Evolutionary conservation across 2,329 filamentous ascomycete species (phyloP).

Genomic region (Fusarium algeriense): DNA sequence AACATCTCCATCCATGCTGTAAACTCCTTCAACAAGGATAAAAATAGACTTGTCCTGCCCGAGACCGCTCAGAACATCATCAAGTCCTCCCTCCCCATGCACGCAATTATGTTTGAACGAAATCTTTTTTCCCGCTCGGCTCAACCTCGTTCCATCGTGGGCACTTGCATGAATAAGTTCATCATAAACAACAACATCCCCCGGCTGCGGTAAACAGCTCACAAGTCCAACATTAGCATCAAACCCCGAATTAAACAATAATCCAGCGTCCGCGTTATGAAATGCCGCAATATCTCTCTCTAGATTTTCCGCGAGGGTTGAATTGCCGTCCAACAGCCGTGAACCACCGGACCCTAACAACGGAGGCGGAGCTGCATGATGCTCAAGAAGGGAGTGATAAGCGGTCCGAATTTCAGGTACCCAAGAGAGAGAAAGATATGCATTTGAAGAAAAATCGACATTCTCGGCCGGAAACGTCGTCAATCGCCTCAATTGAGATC

Average conservation of each 20-base stretch:
- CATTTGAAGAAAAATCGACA: slow-evolving; percentile 83
- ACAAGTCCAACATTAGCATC: slow-evolving; percentile 76
- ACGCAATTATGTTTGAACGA: slow-evolving; percentile 71
- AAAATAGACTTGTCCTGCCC: slow-evolving; percentile 66
- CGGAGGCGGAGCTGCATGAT: slow-evolving; percentile 29
- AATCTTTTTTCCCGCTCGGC: slow-evolving; percentile 62
- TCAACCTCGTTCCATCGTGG: slow-evolving; percentile 80
- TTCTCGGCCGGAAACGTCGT: slow-evolving; percentile 73
- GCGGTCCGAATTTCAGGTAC: slow-evolving; percentile 67
- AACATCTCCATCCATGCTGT: slow-evolving; percentile 87
- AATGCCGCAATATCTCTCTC: slow-evolving; percentile 62
- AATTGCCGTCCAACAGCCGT: slow-evolving; percentile 66
- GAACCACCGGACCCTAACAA: slow-evolving; percentile 65
- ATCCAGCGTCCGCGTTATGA: slow-evolving; percentile 59
- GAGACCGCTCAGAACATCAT: slow-evolving; percentile 51
- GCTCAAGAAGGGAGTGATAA: slow-evolving; percentile 64
- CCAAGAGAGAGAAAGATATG: slow-evolving; percentile 80
- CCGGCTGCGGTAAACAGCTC: slow-evolving; percentile 68
- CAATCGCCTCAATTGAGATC: slow-evolving; percentile 58
- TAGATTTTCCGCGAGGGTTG: slow-evolving; percentile 56
- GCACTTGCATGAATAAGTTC: slow-evolving; percentile 82
- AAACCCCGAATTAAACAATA: slow-evolving; percentile 71
- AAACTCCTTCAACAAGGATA: slow-evolving; percentile 77
- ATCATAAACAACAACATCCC: slow-evolving; percentile 77
- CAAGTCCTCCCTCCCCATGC: slow-evolving; percentile 39